Evolutionary conservation across 148 eudicot genomes (phyloP), one percentile per base, ranked within the genome.

Genomic region (Rheum nobile): DNA sequence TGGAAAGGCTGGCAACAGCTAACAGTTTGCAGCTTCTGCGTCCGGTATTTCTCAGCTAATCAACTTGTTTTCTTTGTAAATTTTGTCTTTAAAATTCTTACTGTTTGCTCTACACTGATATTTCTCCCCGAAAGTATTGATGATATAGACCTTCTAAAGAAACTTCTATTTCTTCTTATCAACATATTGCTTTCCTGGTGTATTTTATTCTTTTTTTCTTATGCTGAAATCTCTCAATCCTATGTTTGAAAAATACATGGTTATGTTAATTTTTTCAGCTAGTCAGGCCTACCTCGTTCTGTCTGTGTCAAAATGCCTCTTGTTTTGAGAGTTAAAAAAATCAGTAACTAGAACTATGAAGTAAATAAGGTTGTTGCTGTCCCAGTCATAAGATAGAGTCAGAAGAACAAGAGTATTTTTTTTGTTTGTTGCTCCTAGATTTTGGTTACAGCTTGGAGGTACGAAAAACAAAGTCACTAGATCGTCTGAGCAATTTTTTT

Each of bases 21-120:
- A 82, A 84, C 84, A 90, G 90, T 80, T 83, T 91, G 80, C 97
- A 91, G 75, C 81, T 95, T 84, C 96, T 90, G 67, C 90, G 92
- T 67, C 99, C 99, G 85, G 99, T 95, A 88, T 80, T 61, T 16
- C 71, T 46, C 35, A 26, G 34, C 17, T 59, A 26, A 59, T 59
- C 77, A 4, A 22, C 17, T 26, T 59, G 35, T 12, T 59, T 24
- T 50, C 73, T 22, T 71, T 71, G 43, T 41, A 8, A 41, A 41
- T 10, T 71, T 14, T 38, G 10, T 41, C 3, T 16, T 17, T 12
- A 32, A 31, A 31, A 32, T 14, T 32, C 11, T 31, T 65, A 16
- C 16, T 17, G 16, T 2, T 59, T 59, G 16, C 35, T 59, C 14
- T 22, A n/a, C 2, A n/a, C 57, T 50, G 8, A 9, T n/a, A 19